These are phyloP conservation scores for Colletotrichum aenigma DNA, from an alignment of 2,329 filamentous ascomycete genomes.

Conservation along the genomic window DNA sequence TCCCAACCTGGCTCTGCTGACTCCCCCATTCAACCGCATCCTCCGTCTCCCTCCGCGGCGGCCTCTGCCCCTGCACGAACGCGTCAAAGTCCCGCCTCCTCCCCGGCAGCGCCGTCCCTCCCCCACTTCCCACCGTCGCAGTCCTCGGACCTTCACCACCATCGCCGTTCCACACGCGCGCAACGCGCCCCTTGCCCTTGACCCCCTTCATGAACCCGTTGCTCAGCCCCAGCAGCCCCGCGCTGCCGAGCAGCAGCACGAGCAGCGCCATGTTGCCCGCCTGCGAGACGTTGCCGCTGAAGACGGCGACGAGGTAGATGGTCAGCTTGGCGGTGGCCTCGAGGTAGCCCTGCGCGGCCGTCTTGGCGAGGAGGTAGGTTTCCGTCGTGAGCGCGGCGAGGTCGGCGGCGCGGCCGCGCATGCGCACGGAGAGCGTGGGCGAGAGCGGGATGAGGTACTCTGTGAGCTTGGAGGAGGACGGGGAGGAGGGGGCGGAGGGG, in stretches of 20 bases:
- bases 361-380: slow-evolving; percentile 59
- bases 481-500: not conserved
- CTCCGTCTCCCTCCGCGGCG: not conserved
- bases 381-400: slow-evolving; percentile 64
- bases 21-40: not conserved
- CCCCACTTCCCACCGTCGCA: not conserved
- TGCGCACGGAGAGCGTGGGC: slow-evolving; percentile 52
- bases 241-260: slow-evolving; percentile 54
- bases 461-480: slow-evolving; percentile 24
- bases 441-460: slow-evolving; percentile 60
- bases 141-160: not conserved
- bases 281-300: slow-evolving; percentile 60
- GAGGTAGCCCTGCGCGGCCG: slow-evolving; percentile 53
- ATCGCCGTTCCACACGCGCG: slow-evolving; percentile 24
- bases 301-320: slow-evolving; percentile 60
- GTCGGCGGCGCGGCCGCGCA: slow-evolving; percentile 59
- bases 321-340: slow-evolving; percentile 59
- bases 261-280: slow-evolving; percentile 57
- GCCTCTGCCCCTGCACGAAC: not conserved
- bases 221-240: slow-evolving; percentile 56
- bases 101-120: not conserved
- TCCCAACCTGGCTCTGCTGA: not conserved
- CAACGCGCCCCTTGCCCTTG: slow-evolving; percentile 55
- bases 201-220: slow-evolving; percentile 54
- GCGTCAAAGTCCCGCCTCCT: not conserved